phyloP scores from a whole-genome alignment of 2,329 filamentous ascomycete species.

The Alternaria ethzedia region DNA sequence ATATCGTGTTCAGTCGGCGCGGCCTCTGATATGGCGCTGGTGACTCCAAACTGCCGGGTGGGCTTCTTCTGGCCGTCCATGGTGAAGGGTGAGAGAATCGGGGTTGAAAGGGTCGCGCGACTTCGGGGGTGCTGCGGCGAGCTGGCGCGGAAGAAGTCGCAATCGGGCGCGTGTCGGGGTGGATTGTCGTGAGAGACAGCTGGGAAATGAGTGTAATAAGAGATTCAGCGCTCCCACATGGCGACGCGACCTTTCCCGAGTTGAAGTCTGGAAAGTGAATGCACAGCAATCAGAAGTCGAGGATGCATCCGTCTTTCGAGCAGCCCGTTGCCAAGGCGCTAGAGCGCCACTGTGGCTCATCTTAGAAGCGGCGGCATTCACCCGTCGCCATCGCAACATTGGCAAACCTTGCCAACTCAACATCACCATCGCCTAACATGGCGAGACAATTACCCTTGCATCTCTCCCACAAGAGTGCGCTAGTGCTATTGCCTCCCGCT shows the following conservation, averaged over 20 bases:
- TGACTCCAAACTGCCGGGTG: constrained; percentile 69
- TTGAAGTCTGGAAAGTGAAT: constrained; percentile 21
- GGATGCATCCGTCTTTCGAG: constrained; percentile 22
- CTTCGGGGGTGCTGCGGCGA: constrained; percentile 30
- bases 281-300: constrained; percentile 16
- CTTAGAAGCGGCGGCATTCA: not conserved
- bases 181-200: constrained; percentile 19
- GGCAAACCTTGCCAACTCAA: not conserved
- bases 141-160: constrained; percentile 21
- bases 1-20: constrained; percentile 80
- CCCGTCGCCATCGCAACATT: not conserved
- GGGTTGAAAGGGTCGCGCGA: constrained; percentile 16
- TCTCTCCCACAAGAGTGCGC: constrained; percentile 36
- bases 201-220: constrained; percentile 3
- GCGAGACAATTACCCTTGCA: constrained; percentile 17
- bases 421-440: constrained; percentile 9
- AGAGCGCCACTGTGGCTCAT: constrained; percentile 5
- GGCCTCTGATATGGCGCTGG: constrained; percentile 78
- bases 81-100: constrained; percentile 9
- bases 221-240: constrained; percentile 38
- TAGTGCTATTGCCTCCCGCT: constrained; percentile 32
- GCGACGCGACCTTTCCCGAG: constrained; percentile 30
- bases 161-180: constrained; percentile 19
- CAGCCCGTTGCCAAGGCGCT: constrained; percentile 23
- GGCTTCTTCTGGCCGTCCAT: constrained; percentile 44